Evolutionary conservation across 495 filamentous ascomycete genomes (phyloP).

Genomic region (Xylaria acuta): DNA sequence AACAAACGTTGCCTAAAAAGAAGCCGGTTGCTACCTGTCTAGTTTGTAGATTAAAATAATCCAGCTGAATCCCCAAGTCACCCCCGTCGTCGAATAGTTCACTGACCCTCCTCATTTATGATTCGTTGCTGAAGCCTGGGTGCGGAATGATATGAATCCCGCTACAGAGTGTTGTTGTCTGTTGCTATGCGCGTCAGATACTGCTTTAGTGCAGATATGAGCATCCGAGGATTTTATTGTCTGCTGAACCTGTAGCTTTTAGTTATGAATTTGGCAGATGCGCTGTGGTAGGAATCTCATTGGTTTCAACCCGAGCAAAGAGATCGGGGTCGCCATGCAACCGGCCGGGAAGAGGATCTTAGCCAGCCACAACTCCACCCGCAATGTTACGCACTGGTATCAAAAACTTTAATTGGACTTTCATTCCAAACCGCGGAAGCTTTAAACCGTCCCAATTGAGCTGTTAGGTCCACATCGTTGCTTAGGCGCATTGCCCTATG

Average conservation of each 20-base stretch:
- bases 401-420: not conserved
- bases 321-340: not conserved
- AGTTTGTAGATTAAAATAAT: not conserved
- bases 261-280: not conserved
- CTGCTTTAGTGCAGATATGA: not conserved
- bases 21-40: not conserved
- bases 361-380: not conserved
- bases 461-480: not conserved
- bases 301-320: not conserved
- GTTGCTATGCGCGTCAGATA: not conserved
- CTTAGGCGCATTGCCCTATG: not conserved
- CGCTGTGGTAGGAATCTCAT: not conserved
- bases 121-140: not conserved
- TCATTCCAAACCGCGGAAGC: not conserved
- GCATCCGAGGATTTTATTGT: not conserved
- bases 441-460: not conserved
- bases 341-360: not conserved
- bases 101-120: not conserved
- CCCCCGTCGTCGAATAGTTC: not conserved
- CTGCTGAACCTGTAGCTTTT: not conserved
- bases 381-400: conserved; percentile 3
- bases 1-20: not conserved
- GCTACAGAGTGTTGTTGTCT: not conserved
- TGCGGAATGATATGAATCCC: not conserved
- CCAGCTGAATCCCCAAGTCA: not conserved